phyloP scores from a whole-genome alignment of 2,329 filamentous ascomycete species.

The Drechslerella coelobrocha region DNA sequence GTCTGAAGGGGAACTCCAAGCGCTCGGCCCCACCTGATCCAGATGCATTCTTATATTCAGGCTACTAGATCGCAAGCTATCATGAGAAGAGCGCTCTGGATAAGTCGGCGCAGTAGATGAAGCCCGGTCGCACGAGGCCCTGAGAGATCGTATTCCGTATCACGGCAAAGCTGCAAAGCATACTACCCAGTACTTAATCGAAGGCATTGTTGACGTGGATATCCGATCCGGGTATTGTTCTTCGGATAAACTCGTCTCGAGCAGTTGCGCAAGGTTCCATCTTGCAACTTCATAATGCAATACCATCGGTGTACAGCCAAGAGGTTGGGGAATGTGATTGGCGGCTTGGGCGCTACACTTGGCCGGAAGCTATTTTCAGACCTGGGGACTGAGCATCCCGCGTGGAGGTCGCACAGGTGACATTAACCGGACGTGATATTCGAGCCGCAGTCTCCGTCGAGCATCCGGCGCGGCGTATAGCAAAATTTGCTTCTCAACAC shows the following conservation, averaged over 20 bases:
- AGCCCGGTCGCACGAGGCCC: neutral
- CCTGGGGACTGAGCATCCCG: conserved; percentile 13
- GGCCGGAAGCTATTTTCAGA: conserved; percentile 45
- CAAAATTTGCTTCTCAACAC: too few species aligned
- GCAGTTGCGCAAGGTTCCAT: too few species aligned
- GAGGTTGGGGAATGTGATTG: too few species aligned
- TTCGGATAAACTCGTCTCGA: conserved; percentile 28
- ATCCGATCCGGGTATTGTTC: conserved; percentile 1
- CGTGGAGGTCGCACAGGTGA: conserved; percentile 28
- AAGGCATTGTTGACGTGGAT: neutral
- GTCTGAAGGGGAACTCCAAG: conserved; percentile 22
- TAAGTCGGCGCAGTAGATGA: neutral
- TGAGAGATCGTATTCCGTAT: neutral
- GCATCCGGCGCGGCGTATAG: too few species aligned
- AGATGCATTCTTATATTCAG: conserved; percentile 1
- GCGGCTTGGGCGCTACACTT: too few species aligned
- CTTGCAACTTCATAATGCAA: neutral
- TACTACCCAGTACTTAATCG: too few species aligned
- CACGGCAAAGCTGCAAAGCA: too few species aligned
- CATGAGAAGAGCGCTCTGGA: neutral
- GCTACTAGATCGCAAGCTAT: neutral
- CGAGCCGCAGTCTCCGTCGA: conserved; percentile 15
- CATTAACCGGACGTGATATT: conserved; percentile 2
- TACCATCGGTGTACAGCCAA: too few species aligned
- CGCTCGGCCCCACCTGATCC: conserved; percentile 29